These are phyloP conservation scores for Astrocystis sublimbata DNA, from an alignment of 495 filamentous ascomycete genomes.

Conservation along the genomic window DNA sequence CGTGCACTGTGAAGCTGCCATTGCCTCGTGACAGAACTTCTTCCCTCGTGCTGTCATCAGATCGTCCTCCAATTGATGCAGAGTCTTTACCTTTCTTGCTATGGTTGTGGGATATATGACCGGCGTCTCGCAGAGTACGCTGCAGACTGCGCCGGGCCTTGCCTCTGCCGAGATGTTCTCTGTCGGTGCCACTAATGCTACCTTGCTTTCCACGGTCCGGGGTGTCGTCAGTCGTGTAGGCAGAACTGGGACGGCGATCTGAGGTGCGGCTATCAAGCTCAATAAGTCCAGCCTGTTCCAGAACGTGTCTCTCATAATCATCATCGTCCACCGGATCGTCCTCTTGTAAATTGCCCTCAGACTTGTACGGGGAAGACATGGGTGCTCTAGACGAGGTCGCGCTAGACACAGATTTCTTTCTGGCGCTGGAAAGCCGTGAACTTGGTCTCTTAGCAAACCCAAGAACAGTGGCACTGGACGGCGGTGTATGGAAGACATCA, in stretches of 20 bases:
- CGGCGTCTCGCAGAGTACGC: slow-evolving; percentile 79
- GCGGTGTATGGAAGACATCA: slow-evolving; percentile 51
- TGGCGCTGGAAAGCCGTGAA: slow-evolving; percentile 36
- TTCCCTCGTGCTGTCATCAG: slow-evolving; percentile 61
- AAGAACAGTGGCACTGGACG: slow-evolving; percentile 43
- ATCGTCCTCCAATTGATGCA: slow-evolving; percentile 56
- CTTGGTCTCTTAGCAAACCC: slow-evolving; percentile 56
- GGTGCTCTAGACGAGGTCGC: slow-evolving; percentile 40
- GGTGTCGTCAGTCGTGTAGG: slow-evolving; percentile 36
- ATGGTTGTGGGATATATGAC: slow-evolving; percentile 66
- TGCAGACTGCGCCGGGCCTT: slow-evolving; percentile 89
- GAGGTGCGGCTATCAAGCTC: slow-evolving; percentile 27
- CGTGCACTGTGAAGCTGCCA: slow-evolving; percentile 92
- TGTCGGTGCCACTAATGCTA: slow-evolving; percentile 29
- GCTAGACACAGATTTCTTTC: slow-evolving; percentile 47
- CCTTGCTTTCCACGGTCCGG: slow-evolving; percentile 31
- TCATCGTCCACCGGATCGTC: slow-evolving; percentile 48
- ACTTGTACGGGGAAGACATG: slow-evolving; percentile 32
- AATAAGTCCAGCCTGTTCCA: slow-evolving; percentile 54
- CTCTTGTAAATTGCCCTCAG: slow-evolving; percentile 27
- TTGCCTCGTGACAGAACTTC: slow-evolving; percentile 75
- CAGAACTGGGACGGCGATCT: slow-evolving; percentile 33
- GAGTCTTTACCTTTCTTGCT: slow-evolving; percentile 79
- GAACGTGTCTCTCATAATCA: slow-evolving; percentile 27
- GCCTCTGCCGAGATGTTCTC: slow-evolving; percentile 50